Percentiles rank a stretch among this genome's conserved stretches.
Conservation (phyloP, 192 early-diverging fungal species). For the Backusella tarrabulga region DNA sequence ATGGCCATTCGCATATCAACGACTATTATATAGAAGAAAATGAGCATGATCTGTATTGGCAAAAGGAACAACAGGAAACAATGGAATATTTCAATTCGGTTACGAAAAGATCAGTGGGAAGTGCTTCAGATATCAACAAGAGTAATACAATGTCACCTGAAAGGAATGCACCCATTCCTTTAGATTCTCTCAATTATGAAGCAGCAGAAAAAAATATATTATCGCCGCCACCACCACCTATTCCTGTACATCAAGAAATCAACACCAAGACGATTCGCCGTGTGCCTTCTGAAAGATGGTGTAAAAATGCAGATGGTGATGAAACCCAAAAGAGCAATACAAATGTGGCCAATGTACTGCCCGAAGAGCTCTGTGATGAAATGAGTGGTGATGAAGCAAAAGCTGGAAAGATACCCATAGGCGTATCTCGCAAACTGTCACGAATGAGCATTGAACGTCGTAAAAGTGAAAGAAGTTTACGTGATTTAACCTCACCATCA, state of each 20-base stretch:
- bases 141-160: background rate
- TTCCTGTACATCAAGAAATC: background rate
- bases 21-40: background rate
- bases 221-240: background rate
- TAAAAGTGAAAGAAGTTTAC: conserved; percentile 26
- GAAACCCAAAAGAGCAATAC: background rate
- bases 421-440: conserved; percentile 17
- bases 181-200: background rate
- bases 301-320: conserved; percentile 2
- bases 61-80: conserved; percentile 3
- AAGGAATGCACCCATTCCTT: background rate
- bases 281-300: conserved; percentile 17
- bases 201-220: background rate
- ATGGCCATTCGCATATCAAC: conserved; percentile 10
- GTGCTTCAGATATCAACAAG: background rate
- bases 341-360: background rate
- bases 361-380: conserved; percentile 10
- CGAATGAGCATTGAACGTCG: conserved; percentile 26
- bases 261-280: background rate
- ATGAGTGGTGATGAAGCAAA: background rate
- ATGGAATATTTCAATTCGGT: background rate
- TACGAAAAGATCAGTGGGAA: background rate
- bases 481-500: background rate
- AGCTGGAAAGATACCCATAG: conserved; percentile 10
- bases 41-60: conserved; percentile 1